Base-by-base conservation (phyloP, 106 monocot genomes). In the Dendrobium nobile region DNA sequence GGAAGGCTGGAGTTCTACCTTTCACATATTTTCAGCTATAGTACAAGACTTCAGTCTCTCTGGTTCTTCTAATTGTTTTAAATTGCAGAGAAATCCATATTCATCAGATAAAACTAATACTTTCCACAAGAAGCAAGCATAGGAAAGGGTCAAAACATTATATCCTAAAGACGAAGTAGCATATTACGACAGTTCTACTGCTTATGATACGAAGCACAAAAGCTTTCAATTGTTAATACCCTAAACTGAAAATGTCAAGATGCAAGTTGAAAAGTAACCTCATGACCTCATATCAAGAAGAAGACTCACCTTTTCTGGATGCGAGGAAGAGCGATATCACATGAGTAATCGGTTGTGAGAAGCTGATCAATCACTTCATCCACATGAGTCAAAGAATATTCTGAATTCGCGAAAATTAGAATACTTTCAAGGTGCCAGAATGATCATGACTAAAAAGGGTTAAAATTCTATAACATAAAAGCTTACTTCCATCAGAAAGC, bases 321-420 rank as follows among this genome's bases (percentile, higher is more conserved):
- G 11, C 97, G 83, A 17, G 97, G 97, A 1, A 98, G 88, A 5
- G 94, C 92, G 72, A 95, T 87, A 41, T 98, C 94, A 79, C 97
- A 98, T 0, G 92, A 95, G 79, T 90, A 98, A 84, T 98, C 97
- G 26, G 28, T 92, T 11, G 88, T 98, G 10, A 98, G 84, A 7
- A 98, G 88, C 78, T 95, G 94, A 74, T 95, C 97, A 41, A 98
- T 95, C 26, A 95, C 84, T 70, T 98, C 94, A 80, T 98, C 97
- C 72, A 98, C 94, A 83, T 95, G 94, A 22, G 85, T 95, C 86
- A 94, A 78, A 6, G 51, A 31, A 84, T 89, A 98, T 41, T 76
- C 94, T 96, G 76, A 67, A 61, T 28, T 4, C 33, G 54, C 54
- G 16, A 82, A 42, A 55, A 55, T 31, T 44, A 2, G 45, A 78